These are phyloP conservation scores for Globisporangium carolinianum DNA, from an alignment of 352 stramenopile species.

Conservation along the genomic window DNA sequence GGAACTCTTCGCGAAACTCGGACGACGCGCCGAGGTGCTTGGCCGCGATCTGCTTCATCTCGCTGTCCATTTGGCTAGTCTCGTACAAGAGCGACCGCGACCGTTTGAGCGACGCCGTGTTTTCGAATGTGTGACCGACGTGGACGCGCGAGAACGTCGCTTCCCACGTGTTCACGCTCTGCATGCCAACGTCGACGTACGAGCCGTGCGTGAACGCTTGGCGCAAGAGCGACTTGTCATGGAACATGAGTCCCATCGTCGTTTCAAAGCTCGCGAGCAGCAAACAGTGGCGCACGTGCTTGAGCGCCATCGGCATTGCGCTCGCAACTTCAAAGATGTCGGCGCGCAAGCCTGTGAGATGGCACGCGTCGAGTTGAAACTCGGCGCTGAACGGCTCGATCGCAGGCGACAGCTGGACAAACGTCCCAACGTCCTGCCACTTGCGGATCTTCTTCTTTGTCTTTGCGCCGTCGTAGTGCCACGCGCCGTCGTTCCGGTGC, in stretches of 20 bases:
- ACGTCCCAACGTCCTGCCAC: constrained; percentile 44
- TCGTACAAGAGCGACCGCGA: constrained; percentile 45
- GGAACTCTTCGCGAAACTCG: constrained; percentile 73
- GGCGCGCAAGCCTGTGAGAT: constrained; percentile 67
- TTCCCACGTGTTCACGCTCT: constrained; percentile 78
- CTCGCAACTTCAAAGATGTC: constrained; percentile 80
- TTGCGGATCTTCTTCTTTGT: constrained; percentile 51
- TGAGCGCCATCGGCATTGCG: constrained; percentile 83
- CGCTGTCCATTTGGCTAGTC: constrained; percentile 18
- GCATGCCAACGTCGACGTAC: constrained; percentile 80
- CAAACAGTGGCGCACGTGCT: constrained; percentile 74
- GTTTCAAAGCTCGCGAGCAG: constrained; percentile 58
- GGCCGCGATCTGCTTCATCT: constrained; percentile 45
- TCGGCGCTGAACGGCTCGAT: constrained; percentile 36
- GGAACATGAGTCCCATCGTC: constrained; percentile 54
- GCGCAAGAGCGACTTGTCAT: constrained; percentile 68
- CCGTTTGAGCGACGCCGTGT: constrained; percentile 48
- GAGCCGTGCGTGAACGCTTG: constrained; percentile 84
- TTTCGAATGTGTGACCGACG: constrained; percentile 69
- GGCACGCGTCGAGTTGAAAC: constrained; percentile 38
- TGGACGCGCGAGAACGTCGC: constrained; percentile 67
- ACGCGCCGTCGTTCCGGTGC: constrained; percentile 43
- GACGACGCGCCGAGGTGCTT: constrained; percentile 41
- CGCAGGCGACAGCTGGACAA: constrained; percentile 64
- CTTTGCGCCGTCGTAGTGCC: constrained; percentile 66